Conservation (phyloP, 371 early-diverging fungal genomes). For the Mucor circinelloides region DNA sequence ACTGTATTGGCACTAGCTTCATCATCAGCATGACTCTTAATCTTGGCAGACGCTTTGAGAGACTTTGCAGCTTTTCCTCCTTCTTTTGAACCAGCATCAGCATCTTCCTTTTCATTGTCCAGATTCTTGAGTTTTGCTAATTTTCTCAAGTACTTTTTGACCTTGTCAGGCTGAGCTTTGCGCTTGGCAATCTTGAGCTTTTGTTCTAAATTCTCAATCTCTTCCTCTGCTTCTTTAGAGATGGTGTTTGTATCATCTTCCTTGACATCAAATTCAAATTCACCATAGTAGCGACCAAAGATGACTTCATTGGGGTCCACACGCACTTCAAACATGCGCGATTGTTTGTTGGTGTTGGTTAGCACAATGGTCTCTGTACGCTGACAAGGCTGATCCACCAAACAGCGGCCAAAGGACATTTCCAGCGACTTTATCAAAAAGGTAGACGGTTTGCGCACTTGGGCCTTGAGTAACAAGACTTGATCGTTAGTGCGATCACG, state of each 20-base stretch:
- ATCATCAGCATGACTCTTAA: neutral
- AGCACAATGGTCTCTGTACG: conserved; percentile 62
- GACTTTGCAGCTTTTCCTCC: neutral
- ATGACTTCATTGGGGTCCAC: conserved; percentile 75
- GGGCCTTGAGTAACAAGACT: conserved; percentile 84
- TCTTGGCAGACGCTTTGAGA: conserved; percentile 20
- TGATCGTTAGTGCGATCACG: conserved; percentile 86
- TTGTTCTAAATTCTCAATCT: conserved; percentile 94
- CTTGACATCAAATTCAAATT: conserved; percentile 73
- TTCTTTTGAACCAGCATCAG: neutral
- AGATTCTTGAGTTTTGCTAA: conserved; percentile 60
- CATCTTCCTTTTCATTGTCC: conserved; percentile 23
- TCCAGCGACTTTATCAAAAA: conserved; percentile 80
- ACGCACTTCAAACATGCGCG: conserved; percentile 82
- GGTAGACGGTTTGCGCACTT: conserved; percentile 86
- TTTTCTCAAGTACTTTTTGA: conserved; percentile 82
- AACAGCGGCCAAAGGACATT: conserved; percentile 80
- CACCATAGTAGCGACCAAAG: conserved; percentile 61
- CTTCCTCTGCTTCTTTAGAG: conserved; percentile 87
- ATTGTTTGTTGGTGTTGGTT: conserved; percentile 81
- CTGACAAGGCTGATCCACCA: conserved; percentile 52
- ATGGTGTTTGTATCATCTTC: conserved; percentile 65
- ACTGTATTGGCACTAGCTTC: neutral
- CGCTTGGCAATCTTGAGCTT: conserved; percentile 96
- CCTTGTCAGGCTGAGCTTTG: conserved; percentile 90